Evolutionary conservation across 1,284 basidiomycete species (phyloP).

Genomic region (Cryptococcus hybrid): DNA sequence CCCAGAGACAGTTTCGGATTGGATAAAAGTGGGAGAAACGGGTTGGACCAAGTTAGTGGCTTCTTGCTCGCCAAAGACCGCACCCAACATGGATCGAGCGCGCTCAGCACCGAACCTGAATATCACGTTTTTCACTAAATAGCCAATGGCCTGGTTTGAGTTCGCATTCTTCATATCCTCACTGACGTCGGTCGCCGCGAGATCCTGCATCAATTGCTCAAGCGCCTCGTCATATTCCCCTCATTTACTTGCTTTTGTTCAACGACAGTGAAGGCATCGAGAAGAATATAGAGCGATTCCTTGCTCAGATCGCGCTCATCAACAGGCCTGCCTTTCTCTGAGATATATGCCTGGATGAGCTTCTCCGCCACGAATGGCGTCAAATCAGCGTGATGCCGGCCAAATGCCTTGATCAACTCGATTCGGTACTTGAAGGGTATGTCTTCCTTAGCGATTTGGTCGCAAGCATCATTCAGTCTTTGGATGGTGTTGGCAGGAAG

Average conservation of each 20-base stretch:
- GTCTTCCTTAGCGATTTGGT: background rate
- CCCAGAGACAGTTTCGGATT: slow-evolving; percentile 17
- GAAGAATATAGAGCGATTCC: slow-evolving; percentile 2
- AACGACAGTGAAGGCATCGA: slow-evolving; percentile 73
- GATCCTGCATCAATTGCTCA: slow-evolving; percentile 56
- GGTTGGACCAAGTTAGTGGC: slow-evolving; percentile 12
- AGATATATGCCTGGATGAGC: slow-evolving; percentile 21
- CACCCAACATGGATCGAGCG: slow-evolving; percentile 16
- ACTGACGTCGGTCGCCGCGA: slow-evolving; percentile 37
- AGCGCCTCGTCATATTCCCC: slow-evolving; percentile 41
- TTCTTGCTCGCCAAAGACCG: slow-evolving; percentile 22
- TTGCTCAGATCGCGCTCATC: slow-evolving; percentile 4
- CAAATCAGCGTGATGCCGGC: slow-evolving; percentile 10
- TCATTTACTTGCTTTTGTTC: slow-evolving; percentile 33
- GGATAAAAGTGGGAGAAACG: slow-evolving; percentile 2
- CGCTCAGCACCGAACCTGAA: slow-evolving; percentile 43
- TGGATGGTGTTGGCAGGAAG: background rate
- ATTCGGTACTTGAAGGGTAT: slow-evolving; percentile 8
- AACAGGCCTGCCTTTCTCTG: background rate
- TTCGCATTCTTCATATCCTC: background rate
- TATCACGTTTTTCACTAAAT: slow-evolving; percentile 14
- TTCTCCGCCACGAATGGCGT: slow-evolving; percentile 10
- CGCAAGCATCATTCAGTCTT: background rate
- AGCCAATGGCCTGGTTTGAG: slow-evolving; percentile 49
- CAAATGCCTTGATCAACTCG: slow-evolving; percentile 12